Base-by-base conservation (phyloP, 2,329 filamentous ascomycete genomes). In the Aspergillus sp. region DNA sequence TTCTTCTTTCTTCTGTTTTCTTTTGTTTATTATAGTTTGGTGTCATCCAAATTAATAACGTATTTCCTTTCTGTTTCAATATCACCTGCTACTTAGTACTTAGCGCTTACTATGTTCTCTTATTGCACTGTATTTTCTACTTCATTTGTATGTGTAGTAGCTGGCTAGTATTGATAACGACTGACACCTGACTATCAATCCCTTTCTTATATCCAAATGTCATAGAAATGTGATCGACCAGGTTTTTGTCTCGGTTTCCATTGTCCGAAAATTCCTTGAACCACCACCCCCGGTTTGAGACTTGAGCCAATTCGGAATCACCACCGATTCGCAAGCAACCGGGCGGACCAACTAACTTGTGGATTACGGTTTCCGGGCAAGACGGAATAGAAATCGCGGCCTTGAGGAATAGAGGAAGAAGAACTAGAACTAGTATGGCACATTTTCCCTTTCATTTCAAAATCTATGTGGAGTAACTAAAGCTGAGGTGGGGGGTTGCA, bases 61-160 rank as follows among this genome's bases (percentile, higher is more conserved):
- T 47, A 50, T 51, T 51, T 51, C 52, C 44, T 58, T 56, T 6
- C 46, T 52, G 33, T 62, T 43, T 19, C 31, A 56, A 50, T 56
- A 44, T 45, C 24, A 50, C 8, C 15, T 44, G 4, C 24, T 19
- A 37, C n/a, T 33, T 44, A 23, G 31, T n/a, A 19, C 27, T 19
- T n/a, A n/a, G 8, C 9, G 7, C 23, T n/a, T 49, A 37, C 6
- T 37, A 37, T 37, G 3, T 37, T 7, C 15, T 37, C 2, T 37
- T n/a, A n/a, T n/a, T 37, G 35, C 15, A 37, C 35, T 37, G 35
- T 37, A 37, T n/a, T 37, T 37, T 37, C 14, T 37, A 37, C 14
- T 37, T 37, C 3, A 11, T 31, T 31, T 31, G 27, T 31, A 11
- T 31, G 9, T 11, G 9, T 31, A 31, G 35, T n/a, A 37, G 35